Evolutionary conservation across 495 filamentous ascomycete species (phyloP).

Genomic region (Lophiotrema nucula): DNA sequence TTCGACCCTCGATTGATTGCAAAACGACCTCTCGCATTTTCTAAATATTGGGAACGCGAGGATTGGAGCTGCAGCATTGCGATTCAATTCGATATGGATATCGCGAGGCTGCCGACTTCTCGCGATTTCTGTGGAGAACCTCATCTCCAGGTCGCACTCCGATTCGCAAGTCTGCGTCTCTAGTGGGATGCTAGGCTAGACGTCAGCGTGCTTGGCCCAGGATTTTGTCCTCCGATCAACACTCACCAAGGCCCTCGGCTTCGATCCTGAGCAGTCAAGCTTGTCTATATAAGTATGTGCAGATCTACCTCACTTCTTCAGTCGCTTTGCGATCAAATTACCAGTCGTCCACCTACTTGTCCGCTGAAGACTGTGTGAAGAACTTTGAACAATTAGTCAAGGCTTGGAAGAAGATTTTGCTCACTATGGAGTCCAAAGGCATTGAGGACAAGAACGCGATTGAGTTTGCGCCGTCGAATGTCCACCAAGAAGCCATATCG

Average conservation of each 20-base stretch:
- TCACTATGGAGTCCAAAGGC: slow-evolving; percentile 2
- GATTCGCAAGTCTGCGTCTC: neutral
- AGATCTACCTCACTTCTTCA: neutral
- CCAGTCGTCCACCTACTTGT: neutral
- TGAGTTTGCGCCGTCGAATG: slow-evolving; percentile 1
- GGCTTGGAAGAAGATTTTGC: neutral
- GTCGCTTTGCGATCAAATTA: neutral
- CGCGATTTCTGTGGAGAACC: neutral
- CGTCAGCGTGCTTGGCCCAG: too few species aligned
- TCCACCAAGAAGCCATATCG: slow-evolving; percentile 1
- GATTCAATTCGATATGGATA: neutral
- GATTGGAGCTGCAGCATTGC: neutral
- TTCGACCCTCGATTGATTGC: neutral
- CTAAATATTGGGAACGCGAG: neutral
- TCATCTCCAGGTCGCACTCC: neutral
- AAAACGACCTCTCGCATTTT: neutral
- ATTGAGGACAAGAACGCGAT: neutral
- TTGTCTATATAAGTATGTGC: neutral
- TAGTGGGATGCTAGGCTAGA: neutral
- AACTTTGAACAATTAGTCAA: neutral
- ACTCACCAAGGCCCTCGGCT: too few species aligned
- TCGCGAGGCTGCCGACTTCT: neutral
- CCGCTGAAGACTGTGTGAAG: too few species aligned
- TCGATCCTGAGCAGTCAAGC: neutral
- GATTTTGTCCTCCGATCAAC: too few species aligned